A percentile compares a stretch with the other conserved stretches of the same genome.
phyloP scores from a whole-genome alignment of 75 land plant genomes.

The Azolla pinnata region DNA sequence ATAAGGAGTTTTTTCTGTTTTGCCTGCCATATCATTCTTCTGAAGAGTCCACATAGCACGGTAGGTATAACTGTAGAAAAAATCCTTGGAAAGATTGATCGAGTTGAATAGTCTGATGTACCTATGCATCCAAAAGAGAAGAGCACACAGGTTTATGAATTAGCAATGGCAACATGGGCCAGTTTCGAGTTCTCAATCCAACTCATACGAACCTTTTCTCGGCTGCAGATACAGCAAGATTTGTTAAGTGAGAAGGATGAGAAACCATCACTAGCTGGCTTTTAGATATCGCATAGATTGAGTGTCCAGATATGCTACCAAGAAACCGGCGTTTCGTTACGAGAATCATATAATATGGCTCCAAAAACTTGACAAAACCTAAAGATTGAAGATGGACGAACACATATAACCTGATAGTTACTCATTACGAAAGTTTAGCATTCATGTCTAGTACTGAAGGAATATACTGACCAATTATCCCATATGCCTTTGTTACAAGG shows the following conservation, averaged over 20 bases:
- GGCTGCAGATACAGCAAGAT: conserved; percentile 32
- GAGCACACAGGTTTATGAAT: too few species aligned
- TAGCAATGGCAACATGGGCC: conserved; percentile 11
- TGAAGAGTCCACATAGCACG: conserved; percentile 64
- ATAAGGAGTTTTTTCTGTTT: conserved; percentile 34
- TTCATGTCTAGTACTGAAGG: neutral
- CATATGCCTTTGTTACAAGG: conserved; percentile 78
- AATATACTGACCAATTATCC: conserved; percentile 52
- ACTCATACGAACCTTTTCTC: conserved; percentile 47
- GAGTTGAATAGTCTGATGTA: conserved; percentile 68
- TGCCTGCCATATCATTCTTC: conserved; percentile 34
- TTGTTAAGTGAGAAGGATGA: conserved; percentile 33
- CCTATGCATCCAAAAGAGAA: too few species aligned
- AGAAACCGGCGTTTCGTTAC: conserved; percentile 56
- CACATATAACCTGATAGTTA: neutral
- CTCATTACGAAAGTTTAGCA: neutral
- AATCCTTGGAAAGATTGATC: conserved; percentile 85
- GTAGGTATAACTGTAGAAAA: conserved; percentile 84
- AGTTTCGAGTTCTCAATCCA: conserved; percentile 7
- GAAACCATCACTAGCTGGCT: conserved; percentile 52
- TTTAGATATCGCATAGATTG: conserved; percentile 39
- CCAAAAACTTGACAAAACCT: conserved; percentile 79
- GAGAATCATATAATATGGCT: conserved; percentile 75
- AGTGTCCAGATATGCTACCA: conserved; percentile 70
- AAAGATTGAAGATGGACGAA: neutral